Base-by-base conservation (phyloP, 441 rosid genomes). In the Corymbia citriodora region DNA sequence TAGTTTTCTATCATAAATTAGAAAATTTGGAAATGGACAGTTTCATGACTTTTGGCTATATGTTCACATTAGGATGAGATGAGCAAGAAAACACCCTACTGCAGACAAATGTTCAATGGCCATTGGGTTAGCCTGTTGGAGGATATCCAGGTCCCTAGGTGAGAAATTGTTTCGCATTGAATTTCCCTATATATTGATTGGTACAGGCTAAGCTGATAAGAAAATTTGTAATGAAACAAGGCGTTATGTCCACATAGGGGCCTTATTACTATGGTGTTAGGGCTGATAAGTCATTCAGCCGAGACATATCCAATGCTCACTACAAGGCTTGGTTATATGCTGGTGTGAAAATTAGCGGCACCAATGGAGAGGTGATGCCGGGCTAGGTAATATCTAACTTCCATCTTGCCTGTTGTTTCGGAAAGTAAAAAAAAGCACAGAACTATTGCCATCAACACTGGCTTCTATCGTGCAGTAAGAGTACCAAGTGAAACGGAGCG, bases 91-190 rank as follows among this genome's bases (percentile, higher is more conserved):
- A 96, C 96, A 97, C 99, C 91, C 95, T 98, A 89, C 95, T 98
- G 88, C 98, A 97, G 92, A 90, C 93, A 92, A 93, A 98, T 90
- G 97, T 96, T 50, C 95, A 95, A 85, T 98, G 99, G 99, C 99
- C 99, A 87, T 93, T 97, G 94, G 99, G 99, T 89, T 98, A 98
- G 99, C 99, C 99, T 29, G 97, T 97, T 87, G 99, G 99, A 94
- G 99, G 94, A 48, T 98, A 93, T 91, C 99, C 98, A 87, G 98
- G 99, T 90, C 99, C 99, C 70, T 99, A 97, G 98, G 99, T 96
- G 92, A 91, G 50, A 72, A 9, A 15, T 14, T 54, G 52, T 54
- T 52, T 10, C 14, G 1, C 12, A 59, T 33, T 88, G 89, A 65
- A 68, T 89, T 83, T 40, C 31, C 29, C 59, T 33, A 79, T 59